phyloP scores from a whole-genome alignment of 768 basidiomycete species.

The Rubroboletus pulcherrimus region DNA sequence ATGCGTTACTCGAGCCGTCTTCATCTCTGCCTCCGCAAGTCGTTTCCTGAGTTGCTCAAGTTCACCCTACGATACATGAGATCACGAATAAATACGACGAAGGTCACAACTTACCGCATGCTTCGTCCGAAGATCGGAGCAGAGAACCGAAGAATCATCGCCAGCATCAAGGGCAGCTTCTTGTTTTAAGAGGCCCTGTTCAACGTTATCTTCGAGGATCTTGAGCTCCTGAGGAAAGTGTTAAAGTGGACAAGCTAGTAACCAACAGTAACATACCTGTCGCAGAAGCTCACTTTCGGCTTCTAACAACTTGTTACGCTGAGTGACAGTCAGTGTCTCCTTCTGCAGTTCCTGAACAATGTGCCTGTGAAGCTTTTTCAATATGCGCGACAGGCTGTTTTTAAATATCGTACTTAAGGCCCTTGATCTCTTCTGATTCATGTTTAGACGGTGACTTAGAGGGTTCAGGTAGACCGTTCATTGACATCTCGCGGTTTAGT shows the following conservation, averaged over 20 bases:
- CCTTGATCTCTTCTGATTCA: slow-evolving; percentile 67
- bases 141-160: slow-evolving; percentile 11
- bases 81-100: not conserved
- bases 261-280: slow-evolving; percentile 43
- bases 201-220: slow-evolving; percentile 71
- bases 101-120: slow-evolving; percentile 46
- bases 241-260: not conserved
- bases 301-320: slow-evolving; percentile 68
- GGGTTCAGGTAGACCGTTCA: slow-evolving; percentile 37
- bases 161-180: slow-evolving; percentile 38
- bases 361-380: slow-evolving; percentile 44
- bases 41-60: slow-evolving; percentile 69
- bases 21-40: slow-evolving; percentile 67
- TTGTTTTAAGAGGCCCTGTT: slow-evolving; percentile 52
- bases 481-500: slow-evolving; percentile 51
- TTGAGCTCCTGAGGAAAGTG: slow-evolving; percentile 58
- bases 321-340: slow-evolving; percentile 60
- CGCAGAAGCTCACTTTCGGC: slow-evolving; percentile 75
- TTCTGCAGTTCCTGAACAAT: slow-evolving; percentile 87
- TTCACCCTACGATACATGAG: slow-evolving; percentile 44
- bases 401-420: slow-evolving; percentile 59
- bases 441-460: slow-evolving; percentile 43
- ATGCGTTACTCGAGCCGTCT: slow-evolving; percentile 63
- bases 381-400: not conserved
- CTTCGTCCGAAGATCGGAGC: slow-evolving; percentile 40